Conservation (phyloP, 2,329 filamentous ascomycete genomes). For the Ascochyta fabae region DNA sequence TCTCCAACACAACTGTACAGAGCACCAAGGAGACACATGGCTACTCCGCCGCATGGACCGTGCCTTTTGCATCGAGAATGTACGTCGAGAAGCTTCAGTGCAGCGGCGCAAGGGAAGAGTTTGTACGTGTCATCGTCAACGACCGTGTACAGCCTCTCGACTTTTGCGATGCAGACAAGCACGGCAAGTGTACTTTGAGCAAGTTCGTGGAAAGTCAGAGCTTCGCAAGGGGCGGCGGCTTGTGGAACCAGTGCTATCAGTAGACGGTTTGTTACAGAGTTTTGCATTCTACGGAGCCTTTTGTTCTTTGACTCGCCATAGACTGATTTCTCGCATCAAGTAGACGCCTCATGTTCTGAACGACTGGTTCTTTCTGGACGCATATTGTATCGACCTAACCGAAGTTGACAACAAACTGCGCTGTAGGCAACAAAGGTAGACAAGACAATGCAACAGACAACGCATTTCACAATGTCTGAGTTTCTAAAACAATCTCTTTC, state of each 20-base stretch:
- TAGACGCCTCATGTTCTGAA: not conserved
- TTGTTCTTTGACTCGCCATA: not conserved
- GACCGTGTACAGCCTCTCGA: slow-evolving; percentile 77
- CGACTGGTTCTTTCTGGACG: not conserved
- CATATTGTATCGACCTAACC: not conserved
- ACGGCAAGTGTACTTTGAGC: slow-evolving; percentile 73
- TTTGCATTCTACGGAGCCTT: not conserved
- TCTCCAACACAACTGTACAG: slow-evolving; percentile 55
- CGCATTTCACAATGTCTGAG: not conserved
- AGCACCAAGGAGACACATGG: slow-evolving; percentile 65
- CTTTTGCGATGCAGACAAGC: slow-evolving; percentile 71
- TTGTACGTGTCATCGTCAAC: slow-evolving; percentile 82
- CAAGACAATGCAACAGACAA: not conserved
- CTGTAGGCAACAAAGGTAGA: not conserved
- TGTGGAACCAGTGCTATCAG: slow-evolving; percentile 70
- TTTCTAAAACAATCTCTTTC: not conserved
- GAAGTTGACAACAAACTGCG: not conserved
- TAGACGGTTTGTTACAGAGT: slow-evolving; percentile 1
- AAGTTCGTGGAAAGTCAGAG: slow-evolving; percentile 76
- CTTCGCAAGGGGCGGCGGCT: slow-evolving; percentile 75
- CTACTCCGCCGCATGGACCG: slow-evolving; percentile 77
- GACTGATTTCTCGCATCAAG: not conserved
- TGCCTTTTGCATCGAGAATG: slow-evolving; percentile 80
- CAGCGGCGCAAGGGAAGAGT: slow-evolving; percentile 64
- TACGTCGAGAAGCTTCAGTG: slow-evolving; percentile 91